These are phyloP conservation scores for Podosphaera fusca DNA, from an alignment of 2,329 filamentous ascomycete genomes.

Conservation along the genomic window DNA sequence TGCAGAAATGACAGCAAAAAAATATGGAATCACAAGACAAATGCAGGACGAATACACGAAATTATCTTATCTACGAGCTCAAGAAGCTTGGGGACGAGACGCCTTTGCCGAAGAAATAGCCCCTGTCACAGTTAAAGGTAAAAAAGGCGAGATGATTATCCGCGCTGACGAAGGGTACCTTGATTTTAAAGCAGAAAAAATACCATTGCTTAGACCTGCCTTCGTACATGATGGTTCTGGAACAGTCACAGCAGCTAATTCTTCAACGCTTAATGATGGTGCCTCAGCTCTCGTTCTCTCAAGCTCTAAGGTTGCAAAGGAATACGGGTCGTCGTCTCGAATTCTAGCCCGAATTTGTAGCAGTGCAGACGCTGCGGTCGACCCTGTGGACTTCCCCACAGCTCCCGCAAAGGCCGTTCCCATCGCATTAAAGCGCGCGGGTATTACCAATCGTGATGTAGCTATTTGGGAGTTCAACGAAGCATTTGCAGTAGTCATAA, in stretches of 20 bases:
- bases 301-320: slow-evolving; percentile 54
- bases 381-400: slow-evolving; percentile 82
- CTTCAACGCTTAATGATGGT: slow-evolving; percentile 84
- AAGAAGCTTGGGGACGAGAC: slow-evolving; percentile 65
- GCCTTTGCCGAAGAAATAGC: slow-evolving; percentile 78
- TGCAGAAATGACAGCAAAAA: slow-evolving; percentile 84
- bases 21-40: slow-evolving; percentile 55
- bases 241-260: slow-evolving; percentile 85
- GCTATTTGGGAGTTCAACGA: slow-evolving; percentile 97
- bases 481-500: slow-evolving; percentile 86
- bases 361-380: slow-evolving; percentile 72
- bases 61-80: slow-evolving; percentile 67
- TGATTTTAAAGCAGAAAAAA: slow-evolving; percentile 68
- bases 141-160: slow-evolving; percentile 62
- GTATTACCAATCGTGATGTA: slow-evolving; percentile 77
- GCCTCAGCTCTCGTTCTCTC: slow-evolving; percentile 73
- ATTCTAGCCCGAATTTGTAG: slow-evolving; percentile 73
- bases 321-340: slow-evolving; percentile 55
- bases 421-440: slow-evolving; percentile 66
- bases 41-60: slow-evolving; percentile 85
- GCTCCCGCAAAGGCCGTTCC: slow-evolving; percentile 84
- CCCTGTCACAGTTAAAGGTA: slow-evolving; percentile 62
- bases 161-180: slow-evolving; percentile 74
- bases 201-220: slow-evolving; percentile 69
- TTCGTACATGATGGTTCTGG: slow-evolving; percentile 71